phyloP scores from a whole-genome alignment of 2,329 filamentous ascomycete species.

The Aspergillus caelatus region DNA sequence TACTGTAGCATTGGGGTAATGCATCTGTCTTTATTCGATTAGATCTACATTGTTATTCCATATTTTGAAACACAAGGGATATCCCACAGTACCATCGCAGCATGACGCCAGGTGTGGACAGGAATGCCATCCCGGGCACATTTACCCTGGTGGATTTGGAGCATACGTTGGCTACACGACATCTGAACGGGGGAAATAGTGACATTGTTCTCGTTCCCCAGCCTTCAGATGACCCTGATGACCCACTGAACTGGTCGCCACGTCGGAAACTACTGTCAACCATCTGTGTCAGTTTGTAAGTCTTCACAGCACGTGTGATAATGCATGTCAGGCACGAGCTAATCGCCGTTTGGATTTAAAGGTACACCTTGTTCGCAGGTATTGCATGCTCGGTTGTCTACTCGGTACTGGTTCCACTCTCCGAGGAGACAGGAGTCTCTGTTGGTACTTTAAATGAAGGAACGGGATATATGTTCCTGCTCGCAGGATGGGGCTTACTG shows the following conservation, averaged over 20 bases:
- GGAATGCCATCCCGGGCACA: slow-evolving; percentile 44
- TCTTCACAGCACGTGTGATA: background rate
- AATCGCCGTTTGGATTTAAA: slow-evolving; percentile 18
- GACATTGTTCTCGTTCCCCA: slow-evolving; percentile 48
- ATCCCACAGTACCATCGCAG: background rate
- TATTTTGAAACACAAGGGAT: background rate
- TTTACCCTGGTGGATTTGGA: slow-evolving; percentile 48
- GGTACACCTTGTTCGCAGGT: slow-evolving; percentile 42
- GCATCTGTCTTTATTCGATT: background rate
- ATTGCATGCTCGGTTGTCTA: slow-evolving; percentile 44
- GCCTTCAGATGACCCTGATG: slow-evolving; percentile 50
- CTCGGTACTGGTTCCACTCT: slow-evolving; percentile 42
- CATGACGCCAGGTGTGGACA: slow-evolving; percentile 33
- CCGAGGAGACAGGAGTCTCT: slow-evolving; percentile 39
- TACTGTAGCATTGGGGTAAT: background rate
- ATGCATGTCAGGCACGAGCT: background rate
- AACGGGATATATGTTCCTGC: slow-evolving; percentile 45
- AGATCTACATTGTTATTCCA: background rate
- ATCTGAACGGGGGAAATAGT: slow-evolving; percentile 30
- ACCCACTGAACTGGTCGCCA: slow-evolving; percentile 51
- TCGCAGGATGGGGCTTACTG: slow-evolving; percentile 49
- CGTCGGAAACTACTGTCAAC: slow-evolving; percentile 48
- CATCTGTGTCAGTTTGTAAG: slow-evolving; percentile 45
- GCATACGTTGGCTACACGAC: slow-evolving; percentile 35
- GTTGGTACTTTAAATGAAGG: slow-evolving; percentile 41